Conservation (phyloP, 2,329 filamentous ascomycete species). For the Alternaria sp. region DNA sequence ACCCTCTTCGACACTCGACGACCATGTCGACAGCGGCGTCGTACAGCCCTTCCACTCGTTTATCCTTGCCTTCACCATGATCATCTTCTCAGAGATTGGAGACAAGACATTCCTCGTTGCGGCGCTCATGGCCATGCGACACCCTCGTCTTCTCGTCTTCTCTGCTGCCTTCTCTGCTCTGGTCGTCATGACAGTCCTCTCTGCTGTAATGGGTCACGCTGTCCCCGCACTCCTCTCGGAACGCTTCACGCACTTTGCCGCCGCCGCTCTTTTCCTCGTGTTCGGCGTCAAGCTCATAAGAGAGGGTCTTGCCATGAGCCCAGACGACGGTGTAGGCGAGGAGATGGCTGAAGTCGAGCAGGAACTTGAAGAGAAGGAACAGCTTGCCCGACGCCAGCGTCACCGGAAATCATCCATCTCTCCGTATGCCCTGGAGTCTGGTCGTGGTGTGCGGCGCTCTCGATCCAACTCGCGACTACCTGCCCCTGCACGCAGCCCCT, state of each 20-base stretch:
- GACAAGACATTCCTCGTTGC: constrained; percentile 99
- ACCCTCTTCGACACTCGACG: constrained; percentile 40
- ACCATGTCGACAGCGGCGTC: constrained; percentile 65
- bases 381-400: constrained; percentile 69
- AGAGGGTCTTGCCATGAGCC: constrained; percentile 88
- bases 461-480: constrained; percentile 78
- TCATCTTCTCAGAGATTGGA: constrained; percentile 93
- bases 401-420: constrained; percentile 73
- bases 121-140: constrained; percentile 98
- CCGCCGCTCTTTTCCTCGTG: constrained; percentile 83
- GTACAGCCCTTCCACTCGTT: constrained; percentile 89
- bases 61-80: constrained; percentile 93
- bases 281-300: constrained; percentile 85
- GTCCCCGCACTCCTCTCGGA: constrained; percentile 91
- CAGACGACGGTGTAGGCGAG: constrained; percentile 89
- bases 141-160: constrained; percentile 91
- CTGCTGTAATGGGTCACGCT: constrained; percentile 89
- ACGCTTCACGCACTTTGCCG: constrained; percentile 86
- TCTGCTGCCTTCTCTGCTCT: constrained; percentile 92
- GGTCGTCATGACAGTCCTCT: constrained; percentile 92
- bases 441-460: constrained; percentile 72
- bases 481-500: constrained; percentile 81
- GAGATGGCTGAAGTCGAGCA: constrained; percentile 98
- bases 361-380: constrained; percentile 93
- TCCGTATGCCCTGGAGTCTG: constrained; percentile 82